These are phyloP conservation scores for Ophiocordyceps camponoti-floridani DNA, from an alignment of 2,329 filamentous ascomycete genomes.

Conservation along the genomic window DNA sequence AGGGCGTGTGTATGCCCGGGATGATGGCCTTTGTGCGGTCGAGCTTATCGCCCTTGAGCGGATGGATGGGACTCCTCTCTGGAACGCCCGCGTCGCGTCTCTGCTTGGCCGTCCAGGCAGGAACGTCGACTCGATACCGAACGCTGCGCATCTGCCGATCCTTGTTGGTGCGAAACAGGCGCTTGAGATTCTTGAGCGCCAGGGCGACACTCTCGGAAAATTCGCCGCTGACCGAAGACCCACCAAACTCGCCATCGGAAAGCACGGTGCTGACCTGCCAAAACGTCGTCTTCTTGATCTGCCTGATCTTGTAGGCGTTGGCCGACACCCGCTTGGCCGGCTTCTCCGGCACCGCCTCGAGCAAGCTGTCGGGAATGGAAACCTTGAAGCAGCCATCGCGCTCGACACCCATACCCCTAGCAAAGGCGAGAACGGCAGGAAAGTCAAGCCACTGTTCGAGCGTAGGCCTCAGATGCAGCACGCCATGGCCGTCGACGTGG, in stretches of 20 bases:
- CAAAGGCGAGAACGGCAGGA: constrained; percentile 15
- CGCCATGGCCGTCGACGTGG: constrained; percentile 9
- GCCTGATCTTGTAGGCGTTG: constrained; percentile 17
- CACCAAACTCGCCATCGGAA: constrained; percentile 15
- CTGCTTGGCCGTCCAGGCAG: constrained; percentile 18
- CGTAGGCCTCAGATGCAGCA: constrained; percentile 17
- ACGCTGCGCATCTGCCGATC: constrained; percentile 18
- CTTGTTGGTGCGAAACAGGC: constrained; percentile 17
- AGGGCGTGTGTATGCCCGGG: constrained; percentile 21
- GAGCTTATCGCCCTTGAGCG: constrained; percentile 17
- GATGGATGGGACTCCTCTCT: constrained; percentile 17
- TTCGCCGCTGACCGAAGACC: constrained; percentile 7
- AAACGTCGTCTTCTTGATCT: constrained; percentile 16
- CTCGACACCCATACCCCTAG: constrained; percentile 12
- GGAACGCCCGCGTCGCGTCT: constrained; percentile 17
- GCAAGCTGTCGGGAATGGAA: constrained; percentile 13
- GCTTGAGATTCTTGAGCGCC: constrained; percentile 15
- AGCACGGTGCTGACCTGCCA: constrained; percentile 18
- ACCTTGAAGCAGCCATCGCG: constrained; percentile 21
- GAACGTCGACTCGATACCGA: constrained; percentile 19
- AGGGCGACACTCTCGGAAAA: constrained; percentile 9
- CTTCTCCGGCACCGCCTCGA: constrained; percentile 15
- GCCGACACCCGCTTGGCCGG: constrained; percentile 11
- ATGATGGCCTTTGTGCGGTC: constrained; percentile 19
- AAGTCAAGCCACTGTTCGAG: constrained; percentile 18